phyloP scores from a whole-genome alignment of 164 flowering plant genomes.

The Berberis vulgaris region DNA sequence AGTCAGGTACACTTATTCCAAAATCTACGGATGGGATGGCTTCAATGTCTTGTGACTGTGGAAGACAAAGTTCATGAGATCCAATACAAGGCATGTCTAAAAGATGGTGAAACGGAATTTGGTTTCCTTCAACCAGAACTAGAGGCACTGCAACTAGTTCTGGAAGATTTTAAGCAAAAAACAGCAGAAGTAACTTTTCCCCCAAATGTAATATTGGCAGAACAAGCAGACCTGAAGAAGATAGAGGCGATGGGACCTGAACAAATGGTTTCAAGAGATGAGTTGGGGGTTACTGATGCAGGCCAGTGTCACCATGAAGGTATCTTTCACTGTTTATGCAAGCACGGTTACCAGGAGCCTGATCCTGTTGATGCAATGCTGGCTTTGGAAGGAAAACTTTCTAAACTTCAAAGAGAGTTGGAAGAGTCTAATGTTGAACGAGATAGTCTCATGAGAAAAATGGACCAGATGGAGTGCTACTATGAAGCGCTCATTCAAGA shows the following conservation, averaged over 20 bases:
- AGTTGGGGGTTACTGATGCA: constrained; percentile 16
- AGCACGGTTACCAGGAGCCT: constrained; percentile 31
- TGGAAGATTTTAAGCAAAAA: constrained; percentile 41
- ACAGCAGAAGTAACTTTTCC: constrained; percentile 15
- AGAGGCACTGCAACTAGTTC: constrained; percentile 34
- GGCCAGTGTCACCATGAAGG: constrained; percentile 42
- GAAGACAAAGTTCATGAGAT: constrained; percentile 55
- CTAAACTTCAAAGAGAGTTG: constrained; percentile 64
- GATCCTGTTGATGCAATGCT: constrained; percentile 30
- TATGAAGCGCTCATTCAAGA: constrained; percentile 90
- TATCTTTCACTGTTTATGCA: constrained; percentile 23
- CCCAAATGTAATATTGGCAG: constrained; percentile 13
- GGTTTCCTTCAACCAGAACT: constrained; percentile 40
- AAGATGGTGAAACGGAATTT: constrained; percentile 34
- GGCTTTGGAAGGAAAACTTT: constrained; percentile 41
- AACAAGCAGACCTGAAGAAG: constrained; percentile 9
- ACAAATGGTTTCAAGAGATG: constrained; percentile 19
- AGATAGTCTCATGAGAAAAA: constrained; percentile 55
- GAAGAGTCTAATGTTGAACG: constrained; percentile 73
- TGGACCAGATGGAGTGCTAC: constrained; percentile 94
- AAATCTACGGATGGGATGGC: constrained; percentile 29
- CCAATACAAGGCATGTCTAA: constrained; percentile 38
- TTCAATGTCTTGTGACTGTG: constrained; percentile 40
- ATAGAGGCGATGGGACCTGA: constrained; percentile 17
- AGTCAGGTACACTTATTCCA: constrained; percentile 18